Evolutionary conservation across 2,329 filamentous ascomycete genomes (phyloP).

Genomic region (Aureobasidium vineae): DNA sequence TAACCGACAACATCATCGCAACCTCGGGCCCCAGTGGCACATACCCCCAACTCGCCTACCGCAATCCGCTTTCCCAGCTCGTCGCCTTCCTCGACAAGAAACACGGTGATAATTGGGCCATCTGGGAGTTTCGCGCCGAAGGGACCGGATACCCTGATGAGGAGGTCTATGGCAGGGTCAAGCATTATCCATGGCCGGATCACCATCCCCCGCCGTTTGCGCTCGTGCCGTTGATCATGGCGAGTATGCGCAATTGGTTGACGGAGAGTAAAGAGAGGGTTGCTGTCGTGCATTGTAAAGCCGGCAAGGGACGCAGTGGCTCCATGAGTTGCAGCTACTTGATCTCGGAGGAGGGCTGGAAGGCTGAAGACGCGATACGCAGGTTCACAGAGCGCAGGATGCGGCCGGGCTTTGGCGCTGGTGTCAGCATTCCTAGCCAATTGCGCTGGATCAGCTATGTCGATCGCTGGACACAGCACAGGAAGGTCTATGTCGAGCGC

Average conservation of each 20-base stretch:
- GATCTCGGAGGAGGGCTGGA: conserved; percentile 80
- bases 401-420: conserved; percentile 82
- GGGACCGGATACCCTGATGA: conserved; percentile 93
- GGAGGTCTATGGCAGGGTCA: conserved; percentile 79
- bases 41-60: conserved; percentile 88
- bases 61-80: conserved; percentile 84
- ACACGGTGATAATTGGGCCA: conserved; percentile 82
- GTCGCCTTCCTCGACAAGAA: conserved; percentile 84
- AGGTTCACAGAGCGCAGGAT: conserved; percentile 81
- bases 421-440: conserved; percentile 92
- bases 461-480: conserved; percentile 74
- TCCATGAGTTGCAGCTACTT: conserved; percentile 86
- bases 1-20: conserved; percentile 72
- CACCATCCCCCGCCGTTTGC: conserved; percentile 94
- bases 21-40: conserved; percentile 88
- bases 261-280: conserved; percentile 60
- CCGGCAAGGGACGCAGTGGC: conserved; percentile 90
- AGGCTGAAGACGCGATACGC: conserved; percentile 60
- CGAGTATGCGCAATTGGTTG: conserved; percentile 88
- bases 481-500: conserved; percentile 78
- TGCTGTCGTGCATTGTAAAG: conserved; percentile 93
- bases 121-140: conserved; percentile 97
- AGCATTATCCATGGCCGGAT: conserved; percentile 95
- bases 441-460: conserved; percentile 85
- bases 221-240: conserved; percentile 84